Evolutionary conservation across 2,329 filamentous ascomycete genomes (phyloP).

Genomic region (Calonectria pteridis): DNA sequence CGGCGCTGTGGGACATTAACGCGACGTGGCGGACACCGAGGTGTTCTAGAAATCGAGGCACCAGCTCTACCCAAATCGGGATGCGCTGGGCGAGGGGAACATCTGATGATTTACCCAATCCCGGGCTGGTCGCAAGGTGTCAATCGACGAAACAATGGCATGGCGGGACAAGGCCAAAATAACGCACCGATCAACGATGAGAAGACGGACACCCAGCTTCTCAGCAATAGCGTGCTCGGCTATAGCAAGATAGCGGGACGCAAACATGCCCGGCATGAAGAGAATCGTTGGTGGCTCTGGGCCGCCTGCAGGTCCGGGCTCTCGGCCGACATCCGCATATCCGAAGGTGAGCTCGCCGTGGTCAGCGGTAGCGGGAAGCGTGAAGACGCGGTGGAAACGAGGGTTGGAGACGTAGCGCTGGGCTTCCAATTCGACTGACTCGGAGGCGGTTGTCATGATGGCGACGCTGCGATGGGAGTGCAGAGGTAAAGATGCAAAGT

Average conservation of each 20-base stretch:
- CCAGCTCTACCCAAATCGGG: constrained; percentile 44
- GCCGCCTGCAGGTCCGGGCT: background rate
- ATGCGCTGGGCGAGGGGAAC: constrained; percentile 35
- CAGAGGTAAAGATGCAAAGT: background rate
- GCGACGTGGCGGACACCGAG: constrained; percentile 49
- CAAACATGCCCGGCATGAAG: constrained; percentile 47
- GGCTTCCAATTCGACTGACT: background rate
- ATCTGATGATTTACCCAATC: constrained; percentile 42
- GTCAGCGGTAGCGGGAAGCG: constrained; percentile 36
- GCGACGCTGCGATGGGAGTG: background rate
- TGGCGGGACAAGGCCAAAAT: constrained; percentile 37
- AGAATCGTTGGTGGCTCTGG: constrained; percentile 42
- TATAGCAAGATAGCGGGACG: constrained; percentile 44
- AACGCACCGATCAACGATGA: constrained; percentile 47
- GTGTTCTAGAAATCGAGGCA: constrained; percentile 49
- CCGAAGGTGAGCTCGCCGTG: constrained; percentile 39
- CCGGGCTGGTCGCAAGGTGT: constrained; percentile 37
- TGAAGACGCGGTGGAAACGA: constrained; percentile 44
- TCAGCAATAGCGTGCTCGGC: constrained; percentile 50
- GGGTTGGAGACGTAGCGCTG: constrained; percentile 37
- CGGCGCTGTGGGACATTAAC: constrained; percentile 48
- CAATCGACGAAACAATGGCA: constrained; percentile 34
- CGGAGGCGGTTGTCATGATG: background rate
- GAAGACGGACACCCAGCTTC: constrained; percentile 47
- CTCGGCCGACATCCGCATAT: constrained; percentile 46